phyloP scores from a whole-genome alignment of 2,329 filamentous ascomycete genomes.

The Clarireedia hainanense region DNA sequence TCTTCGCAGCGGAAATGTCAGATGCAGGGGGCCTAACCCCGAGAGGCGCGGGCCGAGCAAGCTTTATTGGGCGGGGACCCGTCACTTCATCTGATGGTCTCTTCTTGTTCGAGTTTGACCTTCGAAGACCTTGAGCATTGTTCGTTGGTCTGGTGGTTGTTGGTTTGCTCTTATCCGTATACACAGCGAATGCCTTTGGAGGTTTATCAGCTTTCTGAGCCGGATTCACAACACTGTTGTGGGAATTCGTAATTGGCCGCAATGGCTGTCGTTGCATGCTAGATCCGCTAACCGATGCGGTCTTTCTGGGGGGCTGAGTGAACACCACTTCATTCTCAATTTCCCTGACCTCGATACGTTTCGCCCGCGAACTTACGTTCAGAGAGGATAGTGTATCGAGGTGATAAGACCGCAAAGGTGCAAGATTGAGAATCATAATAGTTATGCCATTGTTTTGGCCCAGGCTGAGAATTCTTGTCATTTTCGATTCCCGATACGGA shows the following conservation, averaged over 20 bases:
- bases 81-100: constrained; percentile 25
- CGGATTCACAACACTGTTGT: constrained; percentile 61
- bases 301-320: constrained; percentile 60
- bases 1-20: constrained; percentile 60
- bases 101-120: constrained; percentile 30
- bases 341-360: constrained; percentile 92
- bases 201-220: constrained; percentile 59
- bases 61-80: constrained; percentile 40
- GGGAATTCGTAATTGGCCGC: constrained; percentile 64
- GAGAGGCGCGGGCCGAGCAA: constrained; percentile 31
- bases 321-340: constrained; percentile 93
- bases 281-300: constrained; percentile 33
- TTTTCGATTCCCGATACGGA: constrained; percentile 86
- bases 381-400: constrained; percentile 88
- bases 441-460: constrained; percentile 94
- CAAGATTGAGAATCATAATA: constrained; percentile 92
- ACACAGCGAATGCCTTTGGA: constrained; percentile 79
- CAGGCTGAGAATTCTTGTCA: constrained; percentile 87
- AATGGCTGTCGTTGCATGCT: constrained; percentile 63
- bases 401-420: constrained; percentile 86
- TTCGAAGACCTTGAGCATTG: constrained; percentile 18
- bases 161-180: constrained; percentile 62
- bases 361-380: constrained; percentile 90
- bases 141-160: constrained; percentile 28
- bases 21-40: constrained; percentile 21